Conservation (phyloP, 352 stramenopile genomes). For the Phytophthora vignae region DNA sequence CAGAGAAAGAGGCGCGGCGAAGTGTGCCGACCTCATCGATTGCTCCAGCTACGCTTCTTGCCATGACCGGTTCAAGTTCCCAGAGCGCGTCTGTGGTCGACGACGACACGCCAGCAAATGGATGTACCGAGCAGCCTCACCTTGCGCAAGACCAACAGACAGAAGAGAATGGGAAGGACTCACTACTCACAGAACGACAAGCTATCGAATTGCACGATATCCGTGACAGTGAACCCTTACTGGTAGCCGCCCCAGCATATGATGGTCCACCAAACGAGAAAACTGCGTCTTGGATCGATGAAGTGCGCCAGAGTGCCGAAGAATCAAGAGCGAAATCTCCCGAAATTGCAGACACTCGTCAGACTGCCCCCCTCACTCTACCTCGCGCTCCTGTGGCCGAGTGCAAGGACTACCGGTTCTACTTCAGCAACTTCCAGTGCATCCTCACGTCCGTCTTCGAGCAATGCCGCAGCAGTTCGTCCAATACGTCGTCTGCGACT, state of each 20-base stretch:
- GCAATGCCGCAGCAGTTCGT: conserved; percentile 37
- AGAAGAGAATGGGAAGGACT: not conserved
- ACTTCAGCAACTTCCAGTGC: conserved; percentile 80
- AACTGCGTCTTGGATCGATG: conserved; percentile 17
- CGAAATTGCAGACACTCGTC: not conserved
- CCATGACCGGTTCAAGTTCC: not conserved
- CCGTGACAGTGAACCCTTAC: too few species aligned
- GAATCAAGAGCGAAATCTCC: conserved; percentile 11
- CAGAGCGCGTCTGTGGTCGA: not conserved
- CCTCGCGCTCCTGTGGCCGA: conserved; percentile 26
- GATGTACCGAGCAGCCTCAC: not conserved
- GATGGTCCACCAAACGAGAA: too few species aligned
- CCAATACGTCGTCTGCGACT: conserved; percentile 19
- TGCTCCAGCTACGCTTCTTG: not conserved
- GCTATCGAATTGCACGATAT: not conserved
- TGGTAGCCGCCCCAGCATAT: too few species aligned
- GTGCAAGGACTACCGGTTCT: conserved; percentile 62
- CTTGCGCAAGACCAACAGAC: not conserved
- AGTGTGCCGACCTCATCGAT: not conserved
- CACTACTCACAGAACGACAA: not conserved
- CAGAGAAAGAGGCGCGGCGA: conserved; percentile 33
- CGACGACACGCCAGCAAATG: not conserved
- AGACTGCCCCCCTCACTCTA: conserved; percentile 7
- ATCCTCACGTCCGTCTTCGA: conserved; percentile 80
- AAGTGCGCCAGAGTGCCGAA: conserved; percentile 24